These are phyloP conservation scores for Sanghuangporus baumii DNA, from an alignment of 1,284 basidiomycete genomes.

Conservation along the genomic window DNA sequence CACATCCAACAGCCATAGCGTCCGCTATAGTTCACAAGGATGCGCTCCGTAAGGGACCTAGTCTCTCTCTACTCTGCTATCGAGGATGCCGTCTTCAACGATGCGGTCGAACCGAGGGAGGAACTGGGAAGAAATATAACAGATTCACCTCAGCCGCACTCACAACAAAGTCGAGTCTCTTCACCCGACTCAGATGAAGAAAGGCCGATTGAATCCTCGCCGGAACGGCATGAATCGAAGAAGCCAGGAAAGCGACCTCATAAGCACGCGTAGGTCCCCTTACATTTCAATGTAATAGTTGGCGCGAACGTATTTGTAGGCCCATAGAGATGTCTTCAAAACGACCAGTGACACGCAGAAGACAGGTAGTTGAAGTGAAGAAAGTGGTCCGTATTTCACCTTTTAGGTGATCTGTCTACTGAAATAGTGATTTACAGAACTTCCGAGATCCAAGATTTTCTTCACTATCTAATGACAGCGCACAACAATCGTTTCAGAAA, in stretches of 20 bases:
- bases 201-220: constrained; percentile 21
- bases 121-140: too few species aligned
- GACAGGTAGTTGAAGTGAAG: constrained; percentile 71
- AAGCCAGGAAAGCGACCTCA: constrained; percentile 56
- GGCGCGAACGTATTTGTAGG: constrained; percentile 34
- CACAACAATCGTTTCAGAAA: constrained; percentile 61
- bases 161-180: too few species aligned
- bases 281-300: neutral
- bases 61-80: neutral
- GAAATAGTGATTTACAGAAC: constrained; percentile 39
- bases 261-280: constrained; percentile 80
- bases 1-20: neutral
- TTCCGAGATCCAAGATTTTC: constrained; percentile 89
- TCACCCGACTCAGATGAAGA: constrained; percentile 12
- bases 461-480: constrained; percentile 67
- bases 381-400: constrained; percentile 45
- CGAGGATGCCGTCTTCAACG: neutral
- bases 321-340: constrained; percentile 85
- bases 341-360: constrained; percentile 73
- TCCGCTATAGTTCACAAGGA: neutral
- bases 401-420: neutral
- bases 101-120: neutral
- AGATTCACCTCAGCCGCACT: too few species aligned
- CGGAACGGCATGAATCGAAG: constrained; percentile 20
- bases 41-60: neutral